Evolutionary conservation across 2,329 filamentous ascomycete species (phyloP), one percentile per base, ranked within the genome.

Genomic region (Delphinella strobiligena): DNA sequence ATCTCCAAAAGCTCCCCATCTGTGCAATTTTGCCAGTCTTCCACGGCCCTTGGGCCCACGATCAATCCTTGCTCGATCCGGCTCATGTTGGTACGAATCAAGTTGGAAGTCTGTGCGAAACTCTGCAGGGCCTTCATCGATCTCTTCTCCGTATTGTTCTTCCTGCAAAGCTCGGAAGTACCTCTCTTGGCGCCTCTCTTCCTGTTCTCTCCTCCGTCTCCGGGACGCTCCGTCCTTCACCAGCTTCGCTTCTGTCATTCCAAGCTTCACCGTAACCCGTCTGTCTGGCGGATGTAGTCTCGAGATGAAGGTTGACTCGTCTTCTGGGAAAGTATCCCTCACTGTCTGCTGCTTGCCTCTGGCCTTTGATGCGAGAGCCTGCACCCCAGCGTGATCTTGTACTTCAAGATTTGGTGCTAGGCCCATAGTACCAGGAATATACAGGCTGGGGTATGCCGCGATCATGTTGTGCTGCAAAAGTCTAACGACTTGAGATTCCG

Each of bases 401-500:
- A 59, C 37, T 61, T 45, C 43, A 12, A 46, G 38, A 3, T 51
- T 52, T 3, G 56, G 56, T 31, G 61, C 53, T 30, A 64, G 50
- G 27, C 62, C 59, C 17, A 61, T 59, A 40, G 60, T 59, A 1
- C 58, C 52, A 0, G 70, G 68, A 10, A 71, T 54, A 43, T 67
- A 68, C 19, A 58, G 54, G n/a, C 52, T 52, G 11, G 64, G 58
- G 32, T 64, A 60, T 10, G 49, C 49, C 14, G 65, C 56, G 7
- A 72, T 64, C 39, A 77, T 71, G 32, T 67, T 65, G 17, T 60
- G 55, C 45, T 71, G 67, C 48, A 75, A 52, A 2, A 63, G 54
- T 36, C 61, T 61, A 12, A 76, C 63, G n/a, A 61, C 45, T 2
- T 61, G 58, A 34, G 67, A 63, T 10, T 60, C 57, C 5, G 66